Evolutionary conservation across 176 grass and related monocot genomes (phyloP), one percentile per base, ranked within the genome.

Genomic region (Aechmea fasciata): DNA sequence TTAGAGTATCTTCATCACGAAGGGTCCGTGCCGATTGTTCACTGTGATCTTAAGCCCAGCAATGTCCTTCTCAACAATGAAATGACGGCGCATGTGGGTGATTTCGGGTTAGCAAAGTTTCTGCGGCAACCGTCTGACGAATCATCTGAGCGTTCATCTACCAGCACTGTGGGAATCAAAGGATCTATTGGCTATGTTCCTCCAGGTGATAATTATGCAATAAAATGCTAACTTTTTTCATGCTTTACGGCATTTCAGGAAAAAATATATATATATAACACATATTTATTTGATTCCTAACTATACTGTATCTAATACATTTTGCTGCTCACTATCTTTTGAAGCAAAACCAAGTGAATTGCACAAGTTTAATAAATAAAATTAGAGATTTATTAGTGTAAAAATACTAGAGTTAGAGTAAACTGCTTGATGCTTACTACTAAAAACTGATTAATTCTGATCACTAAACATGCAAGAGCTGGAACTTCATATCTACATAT

Each of bases 1-100:
- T 63, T 90, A 20, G 19, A 87, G 73, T 87, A 87, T 66, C 77
- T 87, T 52, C 85, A 87, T 73, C 79, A 83, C 1, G 64, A 70
- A 5, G 70, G 77, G 11, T 17, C 7, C 24, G 7, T 5, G 15
- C 77, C 77, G 0, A 1, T 87, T 15, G 50, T 87, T 75, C 85
- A 77, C 0, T 87, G 80, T 0, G 65, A 67, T 48, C 65, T 67
- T 9, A 67, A 67, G 65, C 65, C 54, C 14, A 59, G 54, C 54
- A 59, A 87, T 64, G 67, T 87, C 15, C 84, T 87, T 50, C 74
- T 87, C 57, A 71, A 71, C 20, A 47, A 47, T 15, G 67, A 83
- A n/a, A 87, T 87, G 84, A 15, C 1, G 20, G 84, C 80, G 0
- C 33, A 63, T 64, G 67, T 87, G 1, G 53, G 26, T 0, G 80